phyloP scores from a whole-genome alignment of 2,329 filamentous ascomycete genomes.

The Colletotrichum sp. region DNA sequence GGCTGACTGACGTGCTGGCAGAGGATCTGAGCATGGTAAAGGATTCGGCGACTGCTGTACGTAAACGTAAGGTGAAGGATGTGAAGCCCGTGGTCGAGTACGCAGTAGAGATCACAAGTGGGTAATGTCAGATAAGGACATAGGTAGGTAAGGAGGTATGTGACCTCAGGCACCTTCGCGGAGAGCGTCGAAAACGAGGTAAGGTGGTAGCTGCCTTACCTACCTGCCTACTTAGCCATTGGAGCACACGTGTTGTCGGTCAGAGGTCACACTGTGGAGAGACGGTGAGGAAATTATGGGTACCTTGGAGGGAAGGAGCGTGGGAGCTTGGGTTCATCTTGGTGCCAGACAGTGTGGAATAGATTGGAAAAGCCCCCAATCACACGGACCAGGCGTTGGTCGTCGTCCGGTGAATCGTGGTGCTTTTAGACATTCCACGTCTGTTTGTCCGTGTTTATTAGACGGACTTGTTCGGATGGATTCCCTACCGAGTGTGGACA shows the following conservation, averaged over 20 bases:
- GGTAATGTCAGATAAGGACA: neutral
- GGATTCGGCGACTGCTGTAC: neutral
- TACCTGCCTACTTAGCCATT: neutral
- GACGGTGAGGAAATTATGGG: neutral
- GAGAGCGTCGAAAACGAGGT: neutral
- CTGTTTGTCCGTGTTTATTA: neutral
- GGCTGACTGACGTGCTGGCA: neutral
- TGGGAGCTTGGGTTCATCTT: neutral
- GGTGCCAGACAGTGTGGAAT: neutral
- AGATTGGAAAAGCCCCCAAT: neutral
- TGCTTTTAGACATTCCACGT: neutral
- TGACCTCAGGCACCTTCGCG: neutral
- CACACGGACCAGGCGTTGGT: neutral
- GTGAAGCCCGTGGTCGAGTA: neutral
- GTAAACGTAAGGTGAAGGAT: neutral
- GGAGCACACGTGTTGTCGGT: neutral
- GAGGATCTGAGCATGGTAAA: neutral
- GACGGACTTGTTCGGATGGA: neutral
- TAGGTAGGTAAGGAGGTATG: neutral
- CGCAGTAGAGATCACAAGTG: neutral
- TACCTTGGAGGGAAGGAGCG: neutral
- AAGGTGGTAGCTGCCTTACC: too few relatives aligned
- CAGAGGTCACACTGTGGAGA: neutral
- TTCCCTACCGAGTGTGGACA: neutral
- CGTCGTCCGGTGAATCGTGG: neutral